Conservation (phyloP, 257 asterid genomes). For the Anisodus tanguticus region DNA sequence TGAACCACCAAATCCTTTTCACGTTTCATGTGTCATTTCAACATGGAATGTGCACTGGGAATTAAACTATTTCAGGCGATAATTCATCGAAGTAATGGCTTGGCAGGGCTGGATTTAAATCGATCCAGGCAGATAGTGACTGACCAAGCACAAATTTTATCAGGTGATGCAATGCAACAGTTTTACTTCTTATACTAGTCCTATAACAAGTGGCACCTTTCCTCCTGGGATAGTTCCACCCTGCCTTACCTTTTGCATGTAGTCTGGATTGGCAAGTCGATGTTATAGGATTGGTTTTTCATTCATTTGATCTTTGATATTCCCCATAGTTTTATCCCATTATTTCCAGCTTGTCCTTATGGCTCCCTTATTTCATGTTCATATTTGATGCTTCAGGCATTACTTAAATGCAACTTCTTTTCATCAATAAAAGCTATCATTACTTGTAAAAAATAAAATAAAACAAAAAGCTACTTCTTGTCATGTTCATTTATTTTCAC, state of each 20-base stretch:
- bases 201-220: constrained; percentile 1
- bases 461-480: neutral
- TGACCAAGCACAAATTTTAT: neutral
- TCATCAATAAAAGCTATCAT: neutral
- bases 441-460: neutral
- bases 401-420: constrained; percentile 20
- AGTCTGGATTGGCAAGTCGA: neutral
- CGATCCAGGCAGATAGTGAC: constrained; percentile 8
- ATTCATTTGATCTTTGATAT: constrained; percentile 10
- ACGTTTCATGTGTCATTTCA: constrained; percentile 9
- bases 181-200: constrained; percentile 11
- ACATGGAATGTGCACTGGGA: neutral
- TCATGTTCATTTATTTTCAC: constrained; percentile 11
- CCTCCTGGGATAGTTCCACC: constrained; percentile 4
- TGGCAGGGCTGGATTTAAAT: constrained; percentile 13
- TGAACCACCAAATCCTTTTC: neutral
- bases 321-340: neutral
- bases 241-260: neutral
- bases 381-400: neutral
- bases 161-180: constrained; percentile 29
- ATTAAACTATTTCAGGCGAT: neutral
- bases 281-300: neutral
- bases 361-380: neutral
- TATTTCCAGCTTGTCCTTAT: neutral
- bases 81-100: constrained; percentile 14